These are phyloP conservation scores for Trichocladium antarcticum DNA, from an alignment of 495 filamentous ascomycete genomes.

Conservation along the genomic window DNA sequence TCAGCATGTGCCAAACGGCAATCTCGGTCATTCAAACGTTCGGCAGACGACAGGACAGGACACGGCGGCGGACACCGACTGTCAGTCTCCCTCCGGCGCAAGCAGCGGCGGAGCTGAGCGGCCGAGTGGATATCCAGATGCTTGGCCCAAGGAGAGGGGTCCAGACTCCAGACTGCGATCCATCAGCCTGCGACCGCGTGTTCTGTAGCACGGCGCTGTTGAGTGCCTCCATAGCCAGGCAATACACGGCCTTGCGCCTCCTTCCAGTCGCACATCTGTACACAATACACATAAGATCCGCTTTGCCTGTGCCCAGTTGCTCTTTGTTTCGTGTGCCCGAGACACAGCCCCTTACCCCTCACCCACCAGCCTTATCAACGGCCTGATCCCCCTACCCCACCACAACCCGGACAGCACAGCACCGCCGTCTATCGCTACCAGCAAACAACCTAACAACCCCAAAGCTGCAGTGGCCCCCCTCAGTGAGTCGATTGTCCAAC, in stretches of 20 bases:
- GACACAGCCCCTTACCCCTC: constrained; percentile 1
- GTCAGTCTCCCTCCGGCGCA: neutral
- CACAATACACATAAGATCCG: no score
- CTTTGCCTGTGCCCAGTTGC: no score
- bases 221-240: no score
- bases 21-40: neutral
- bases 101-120: constrained; percentile 9
- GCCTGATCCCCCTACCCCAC: neutral
- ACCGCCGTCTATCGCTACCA: constrained; percentile 2
- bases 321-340: neutral
- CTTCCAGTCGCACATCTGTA: no score
- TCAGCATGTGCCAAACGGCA: neutral
- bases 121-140: neutral
- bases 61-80: constrained; percentile 18
- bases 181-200: constrained; percentile 3
- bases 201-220: no score
- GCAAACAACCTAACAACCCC: neutral
- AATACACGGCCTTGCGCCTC: neutral
- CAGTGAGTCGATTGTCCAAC: neutral
- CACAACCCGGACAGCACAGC: neutral
- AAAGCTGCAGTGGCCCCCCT: neutral
- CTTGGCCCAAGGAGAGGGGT: neutral
- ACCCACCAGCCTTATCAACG: neutral
- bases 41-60: constrained; percentile 11
- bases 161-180: no score